phyloP scores from a whole-genome alignment of 140 eudicot species.

The Cichorium intybus region DNA sequence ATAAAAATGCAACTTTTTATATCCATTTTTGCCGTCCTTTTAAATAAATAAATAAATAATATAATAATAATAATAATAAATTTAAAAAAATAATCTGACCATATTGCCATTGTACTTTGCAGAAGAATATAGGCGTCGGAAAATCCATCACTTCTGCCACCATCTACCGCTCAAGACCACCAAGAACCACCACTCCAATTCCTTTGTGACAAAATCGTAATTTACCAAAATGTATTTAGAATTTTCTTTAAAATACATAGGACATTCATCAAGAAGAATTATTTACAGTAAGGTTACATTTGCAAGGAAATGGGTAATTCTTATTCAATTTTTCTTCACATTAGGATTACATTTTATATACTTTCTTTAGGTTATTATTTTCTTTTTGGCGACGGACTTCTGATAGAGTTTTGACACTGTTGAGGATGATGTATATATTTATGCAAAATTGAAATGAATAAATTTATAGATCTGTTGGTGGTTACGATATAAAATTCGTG shows the following conservation, averaged over 20 bases:
- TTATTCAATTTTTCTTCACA: neutral
- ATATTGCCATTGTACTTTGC: neutral
- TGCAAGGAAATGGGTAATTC: neutral
- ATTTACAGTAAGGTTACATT: conserved; percentile 19
- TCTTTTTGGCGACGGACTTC: too few relatives aligned
- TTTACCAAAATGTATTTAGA: conserved; percentile 15
- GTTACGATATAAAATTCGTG: too few relatives aligned
- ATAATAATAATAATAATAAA: neutral
- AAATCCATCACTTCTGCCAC: neutral
- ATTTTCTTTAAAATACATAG: conserved; percentile 10
- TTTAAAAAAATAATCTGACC: neutral
- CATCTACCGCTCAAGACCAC: neutral
- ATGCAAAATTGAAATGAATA: too few relatives aligned
- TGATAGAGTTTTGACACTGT: too few relatives aligned
- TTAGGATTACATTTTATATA: neutral
- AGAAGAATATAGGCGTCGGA: neutral
- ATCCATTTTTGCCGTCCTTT: neutral
- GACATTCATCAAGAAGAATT: conserved; percentile 17
- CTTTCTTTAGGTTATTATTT: neutral
- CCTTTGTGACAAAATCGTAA: neutral
- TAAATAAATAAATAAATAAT: neutral
- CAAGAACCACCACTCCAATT: conserved; percentile 12
- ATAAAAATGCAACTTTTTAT: conserved; percentile 16
- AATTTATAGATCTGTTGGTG: too few relatives aligned
- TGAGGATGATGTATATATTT: too few relatives aligned